Conservation (phyloP, 75 land plant genomes). For the Pseudotsuga menziesii region DNA sequence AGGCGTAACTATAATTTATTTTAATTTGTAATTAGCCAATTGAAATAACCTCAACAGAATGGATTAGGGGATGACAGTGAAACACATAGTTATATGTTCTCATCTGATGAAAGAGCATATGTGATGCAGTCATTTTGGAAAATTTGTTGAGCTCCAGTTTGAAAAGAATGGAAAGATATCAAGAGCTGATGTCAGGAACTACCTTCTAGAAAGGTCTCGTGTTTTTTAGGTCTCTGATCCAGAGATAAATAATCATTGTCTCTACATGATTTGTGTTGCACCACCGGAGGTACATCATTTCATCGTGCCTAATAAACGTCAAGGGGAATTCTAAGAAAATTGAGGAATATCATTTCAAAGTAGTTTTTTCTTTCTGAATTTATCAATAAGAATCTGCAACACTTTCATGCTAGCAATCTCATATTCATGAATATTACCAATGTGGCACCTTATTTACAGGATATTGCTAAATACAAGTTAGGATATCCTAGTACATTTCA, state of each 20-base stretch:
- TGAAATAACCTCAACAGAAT: background rate
- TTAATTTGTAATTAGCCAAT: background rate
- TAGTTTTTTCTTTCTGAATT: background rate
- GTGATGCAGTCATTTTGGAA: conserved; percentile 83
- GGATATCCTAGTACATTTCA: conserved; percentile 71
- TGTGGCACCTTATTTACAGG: conserved; percentile 33
- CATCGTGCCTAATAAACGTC: background rate
- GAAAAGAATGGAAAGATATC: conserved; percentile 80
- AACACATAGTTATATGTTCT: background rate
- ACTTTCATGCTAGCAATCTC: background rate
- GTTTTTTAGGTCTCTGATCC: conserved; percentile 90
- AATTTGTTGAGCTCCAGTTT: conserved; percentile 94
- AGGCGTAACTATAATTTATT: background rate
- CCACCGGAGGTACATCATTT: conserved; percentile 58
- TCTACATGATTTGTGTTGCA: conserved; percentile 93
- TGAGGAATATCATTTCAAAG: background rate
- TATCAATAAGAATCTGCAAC: background rate
- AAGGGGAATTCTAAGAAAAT: background rate
- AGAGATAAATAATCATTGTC: conserved; percentile 88
- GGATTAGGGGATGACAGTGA: background rate
- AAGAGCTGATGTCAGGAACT: conserved; percentile 84
- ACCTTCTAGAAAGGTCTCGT: conserved; percentile 91
- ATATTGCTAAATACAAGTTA: conserved; percentile 70
- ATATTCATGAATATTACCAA: background rate
- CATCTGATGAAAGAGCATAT: background rate